Conservation (phyloP, 2,329 filamentous ascomycete species). For the Trichoderma polysporum region DNA sequence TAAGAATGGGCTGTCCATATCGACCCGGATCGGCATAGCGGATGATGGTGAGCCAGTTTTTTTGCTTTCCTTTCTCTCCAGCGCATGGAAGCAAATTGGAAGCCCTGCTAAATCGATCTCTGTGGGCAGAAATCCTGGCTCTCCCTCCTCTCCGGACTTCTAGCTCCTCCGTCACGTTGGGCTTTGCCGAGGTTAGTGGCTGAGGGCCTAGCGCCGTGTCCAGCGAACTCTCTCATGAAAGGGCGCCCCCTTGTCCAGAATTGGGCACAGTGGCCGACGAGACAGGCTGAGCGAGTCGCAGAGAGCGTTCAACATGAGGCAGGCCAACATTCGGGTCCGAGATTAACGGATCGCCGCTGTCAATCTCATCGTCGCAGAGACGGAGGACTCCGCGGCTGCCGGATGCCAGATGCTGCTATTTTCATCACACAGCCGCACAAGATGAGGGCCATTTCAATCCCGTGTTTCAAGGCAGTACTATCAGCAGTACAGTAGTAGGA, state of each 20-base stretch:
- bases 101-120: slow-evolving; percentile 7
- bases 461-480: not conserved
- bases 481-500: not conserved
- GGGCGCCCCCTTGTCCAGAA: not conserved
- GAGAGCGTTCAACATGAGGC: not conserved
- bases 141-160: not conserved
- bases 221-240: not conserved
- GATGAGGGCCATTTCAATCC: not conserved
- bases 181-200: slow-evolving; percentile 7
- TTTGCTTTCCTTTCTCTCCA: not conserved
- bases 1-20: not conserved
- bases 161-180: not conserved
- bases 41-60: not conserved
- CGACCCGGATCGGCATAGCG: not conserved
- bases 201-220: not conserved
- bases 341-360: slow-evolving; percentile 11
- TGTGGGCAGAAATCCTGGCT: not conserved
- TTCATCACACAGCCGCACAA: not conserved
- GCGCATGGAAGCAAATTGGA: slow-evolving; percentile 5
- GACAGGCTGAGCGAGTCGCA: not conserved
- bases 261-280: not conserved
- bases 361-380: slow-evolving; percentile 7
- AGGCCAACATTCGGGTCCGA: not conserved
- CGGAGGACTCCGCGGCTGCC: not conserved
- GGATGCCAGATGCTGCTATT: not conserved